Evolutionary conservation across 306 rosid genomes (phyloP), one percentile per base, ranked within the genome.

Genomic region (Oxytropis ochrocephala): DNA sequence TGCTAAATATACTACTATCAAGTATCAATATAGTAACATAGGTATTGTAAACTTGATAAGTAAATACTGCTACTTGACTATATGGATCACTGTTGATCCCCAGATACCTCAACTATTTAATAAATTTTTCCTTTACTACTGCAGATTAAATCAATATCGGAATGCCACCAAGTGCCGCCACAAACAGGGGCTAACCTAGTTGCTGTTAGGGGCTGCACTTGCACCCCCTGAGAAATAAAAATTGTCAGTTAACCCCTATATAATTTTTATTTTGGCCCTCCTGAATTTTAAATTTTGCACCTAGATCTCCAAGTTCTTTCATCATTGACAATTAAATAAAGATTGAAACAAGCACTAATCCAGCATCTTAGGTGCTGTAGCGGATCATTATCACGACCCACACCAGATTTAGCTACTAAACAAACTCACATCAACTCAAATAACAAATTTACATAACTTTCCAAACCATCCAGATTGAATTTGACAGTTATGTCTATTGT

Each of bases 341-440:
- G 29, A 24, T 24, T 24, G 29, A 24, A 60, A 48, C 12, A 47
- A 5, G 11, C 53, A 12, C 48, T 42, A 29, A 21, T 10, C 43
- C 49, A 27, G 32, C 61, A 43, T 41, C 55, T 58, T 0, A 36
- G 43, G 61, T 17, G 14, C 51, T 64, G 30, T 29, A 61, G 6
- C 9, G 0, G 11, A 58, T 30, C 63, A 64, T 53, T 58, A 19
- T 12, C 11, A 42, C 9, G 7, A 48, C 24, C 21, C 48, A 51
- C 0, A 6, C 8, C 59, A 53, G 73, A 50, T 63, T 77, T 29
- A 55, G 66, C 70, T 9, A 33, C 30, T 47, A 36, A 73, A 63
- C 38, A 36, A 73, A 63, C 38, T 62, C 5, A 48, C 47, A 67
- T 16, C 13, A 51, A 62, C 70, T 64, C 5, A 50, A 58, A 30